Evolutionary conservation across 176 grass and related monocot genomes (phyloP).

Genomic region (Bolboschoenus planiculmis): DNA sequence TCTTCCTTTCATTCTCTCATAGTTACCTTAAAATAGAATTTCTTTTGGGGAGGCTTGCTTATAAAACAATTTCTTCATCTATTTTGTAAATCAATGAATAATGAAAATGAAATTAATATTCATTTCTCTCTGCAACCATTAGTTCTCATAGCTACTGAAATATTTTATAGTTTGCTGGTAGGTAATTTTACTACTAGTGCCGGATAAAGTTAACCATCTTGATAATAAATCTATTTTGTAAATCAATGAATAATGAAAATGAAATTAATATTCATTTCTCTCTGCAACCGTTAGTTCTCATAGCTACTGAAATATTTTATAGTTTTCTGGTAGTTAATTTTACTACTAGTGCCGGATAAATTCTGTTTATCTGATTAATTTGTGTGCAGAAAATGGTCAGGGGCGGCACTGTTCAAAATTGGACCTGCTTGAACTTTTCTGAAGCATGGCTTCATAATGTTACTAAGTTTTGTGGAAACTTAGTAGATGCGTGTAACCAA

Average conservation of each 20-base stretch:
- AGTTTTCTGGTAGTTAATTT: not conserved
- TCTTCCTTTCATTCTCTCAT: not conserved
- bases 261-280: no score
- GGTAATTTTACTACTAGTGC: no score
- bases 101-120: not conserved
- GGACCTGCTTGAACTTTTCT: conserved; percentile 65
- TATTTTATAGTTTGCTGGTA: no score
- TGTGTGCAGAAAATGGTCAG: conserved; percentile 68
- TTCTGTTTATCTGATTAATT: not conserved
- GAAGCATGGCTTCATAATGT: conserved; percentile 34
- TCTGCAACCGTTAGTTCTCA: no score
- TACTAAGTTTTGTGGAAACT: conserved; percentile 36
- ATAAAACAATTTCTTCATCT: no score
- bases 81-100: not conserved
- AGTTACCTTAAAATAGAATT: not conserved
- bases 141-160: no score
- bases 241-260: not conserved
- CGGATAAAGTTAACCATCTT: no score
- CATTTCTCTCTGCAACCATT: no score
- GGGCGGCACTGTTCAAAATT: conserved; percentile 48
- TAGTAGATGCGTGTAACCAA: conserved; percentile 53
- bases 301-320: not conserved
- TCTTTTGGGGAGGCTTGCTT: not conserved
- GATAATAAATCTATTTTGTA: no score
- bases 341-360: not conserved